Percentiles rank a stretch among this genome's conserved stretches.
These are phyloP conservation scores for Neotropicomus parvogracilis DNA, from an alignment of 1,284 basidiomycete species.

Conservation along the genomic window DNA sequence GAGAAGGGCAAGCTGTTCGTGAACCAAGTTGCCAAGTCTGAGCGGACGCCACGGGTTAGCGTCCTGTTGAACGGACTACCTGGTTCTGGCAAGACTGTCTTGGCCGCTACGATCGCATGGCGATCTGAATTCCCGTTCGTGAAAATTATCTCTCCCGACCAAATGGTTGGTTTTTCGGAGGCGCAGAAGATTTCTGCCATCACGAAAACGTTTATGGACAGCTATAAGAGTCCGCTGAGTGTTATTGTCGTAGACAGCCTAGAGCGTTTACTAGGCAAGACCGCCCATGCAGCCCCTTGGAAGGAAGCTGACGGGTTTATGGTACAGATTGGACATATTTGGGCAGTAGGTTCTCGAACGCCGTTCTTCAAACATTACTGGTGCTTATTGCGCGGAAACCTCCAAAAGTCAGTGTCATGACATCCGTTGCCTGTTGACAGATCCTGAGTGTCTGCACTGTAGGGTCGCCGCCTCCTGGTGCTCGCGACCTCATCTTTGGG, in stretches of 20 bases:
- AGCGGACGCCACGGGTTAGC: constrained; percentile 89
- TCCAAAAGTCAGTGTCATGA: constrained; percentile 71
- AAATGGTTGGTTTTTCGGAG: constrained; percentile 95
- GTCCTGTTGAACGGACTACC: constrained; percentile 88
- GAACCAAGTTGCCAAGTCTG: constrained; percentile 90
- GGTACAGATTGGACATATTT: constrained; percentile 92
- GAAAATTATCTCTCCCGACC: constrained; percentile 94
- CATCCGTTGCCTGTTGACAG: not conserved
- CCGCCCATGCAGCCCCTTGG: not conserved
- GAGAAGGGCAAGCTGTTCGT: constrained; percentile 91
- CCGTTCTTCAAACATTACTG: constrained; percentile 87
- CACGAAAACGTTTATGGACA: constrained; percentile 93
- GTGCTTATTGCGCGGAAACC: constrained; percentile 89
- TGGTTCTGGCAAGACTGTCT: constrained; percentile 92
- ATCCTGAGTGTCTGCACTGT: constrained; percentile 11
- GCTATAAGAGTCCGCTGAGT: constrained; percentile 95
- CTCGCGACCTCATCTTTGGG: constrained; percentile 91
- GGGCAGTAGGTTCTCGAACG: constrained; percentile 93
- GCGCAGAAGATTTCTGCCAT: constrained; percentile 89
- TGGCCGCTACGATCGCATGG: constrained; percentile 94
- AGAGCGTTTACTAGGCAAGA: constrained; percentile 81
- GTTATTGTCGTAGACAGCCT: constrained; percentile 96
- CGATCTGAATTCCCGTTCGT: constrained; percentile 95
- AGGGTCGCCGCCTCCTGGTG: constrained; percentile 90
- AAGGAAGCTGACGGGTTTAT: constrained; percentile 2